phyloP scores from a whole-genome alignment of 202 grass and related monocot genomes.

The Elaeis oleifera region DNA sequence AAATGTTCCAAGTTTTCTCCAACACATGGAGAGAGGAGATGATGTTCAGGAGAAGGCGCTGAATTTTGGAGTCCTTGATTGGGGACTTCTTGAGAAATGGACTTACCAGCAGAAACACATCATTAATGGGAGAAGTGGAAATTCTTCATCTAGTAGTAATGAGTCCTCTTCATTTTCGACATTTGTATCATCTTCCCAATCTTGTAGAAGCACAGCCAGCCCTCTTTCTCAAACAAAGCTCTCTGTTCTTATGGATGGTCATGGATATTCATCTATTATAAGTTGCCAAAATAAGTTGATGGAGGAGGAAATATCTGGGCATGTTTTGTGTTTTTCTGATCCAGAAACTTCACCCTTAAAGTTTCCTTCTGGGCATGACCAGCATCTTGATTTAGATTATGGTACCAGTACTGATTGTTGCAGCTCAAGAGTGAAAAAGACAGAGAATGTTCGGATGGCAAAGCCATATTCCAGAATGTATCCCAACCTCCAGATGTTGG shows the following conservation, averaged over 20 bases:
- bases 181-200: constrained; percentile 33
- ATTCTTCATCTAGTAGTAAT: constrained; percentile 39
- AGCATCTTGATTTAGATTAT: constrained; percentile 25
- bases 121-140: constrained; percentile 22
- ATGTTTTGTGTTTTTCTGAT: constrained; percentile 26
- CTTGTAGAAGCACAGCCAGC: constrained; percentile 51
- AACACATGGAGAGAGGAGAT: constrained; percentile 30
- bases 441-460: not conserved
- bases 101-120: constrained; percentile 59
- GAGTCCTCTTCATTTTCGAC: constrained; percentile 33
- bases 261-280: constrained; percentile 27
- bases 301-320: constrained; percentile 22
- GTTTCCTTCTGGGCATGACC: constrained; percentile 30
- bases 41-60: constrained; percentile 74
- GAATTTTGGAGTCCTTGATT: constrained; percentile 93
- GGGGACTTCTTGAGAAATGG: constrained; percentile 80
- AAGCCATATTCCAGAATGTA: constrained; percentile 9
- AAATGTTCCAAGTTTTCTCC: constrained; percentile 84
- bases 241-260: constrained; percentile 33
- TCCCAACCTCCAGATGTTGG: constrained; percentile 20
- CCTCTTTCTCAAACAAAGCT: constrained; percentile 42
- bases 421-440: not conserved
- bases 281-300: constrained; percentile 18
- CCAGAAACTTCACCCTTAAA: constrained; percentile 33
- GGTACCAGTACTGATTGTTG: constrained; percentile 9